These are phyloP conservation scores for Skeletonema costatum DNA, from an alignment of 108 stramenopile genomes.

Conservation along the genomic window DNA sequence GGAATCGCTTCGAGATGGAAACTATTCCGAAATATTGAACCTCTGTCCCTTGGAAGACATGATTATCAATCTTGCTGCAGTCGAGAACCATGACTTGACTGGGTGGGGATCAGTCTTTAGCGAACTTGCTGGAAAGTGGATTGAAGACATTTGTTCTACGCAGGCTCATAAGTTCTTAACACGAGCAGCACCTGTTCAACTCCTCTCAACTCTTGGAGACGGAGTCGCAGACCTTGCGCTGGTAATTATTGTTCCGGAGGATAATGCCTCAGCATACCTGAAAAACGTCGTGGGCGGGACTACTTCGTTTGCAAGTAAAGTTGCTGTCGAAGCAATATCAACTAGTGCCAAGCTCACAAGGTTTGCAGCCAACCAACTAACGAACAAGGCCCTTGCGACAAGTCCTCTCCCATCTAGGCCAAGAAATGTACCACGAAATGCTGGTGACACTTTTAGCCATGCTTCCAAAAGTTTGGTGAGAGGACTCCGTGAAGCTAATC, in stretches of 20 bases:
- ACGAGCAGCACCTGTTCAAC: conserved; percentile 72
- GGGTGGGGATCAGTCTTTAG: conserved; percentile 77
- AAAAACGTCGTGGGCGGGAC: conserved; percentile 57
- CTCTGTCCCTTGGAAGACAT: conserved; percentile 83
- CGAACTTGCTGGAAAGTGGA: conserved; percentile 61
- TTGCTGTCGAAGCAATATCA: conserved; percentile 72
- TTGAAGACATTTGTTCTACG: conserved; percentile 78
- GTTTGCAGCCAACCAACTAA: conserved; percentile 59
- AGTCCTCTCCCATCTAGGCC: conserved; percentile 63
- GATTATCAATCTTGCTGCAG: conserved; percentile 71
- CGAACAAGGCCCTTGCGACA: conserved; percentile 13
- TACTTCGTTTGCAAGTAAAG: conserved; percentile 62
- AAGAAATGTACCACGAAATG: conserved; percentile 42
- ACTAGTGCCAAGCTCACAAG: conserved; percentile 65
- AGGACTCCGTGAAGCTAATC: conserved; percentile 80
- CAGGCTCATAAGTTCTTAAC: conserved; percentile 88
- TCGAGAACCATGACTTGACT: conserved; percentile 52
- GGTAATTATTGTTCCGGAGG: conserved; percentile 69
- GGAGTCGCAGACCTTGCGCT: conserved; percentile 71
- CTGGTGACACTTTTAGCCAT: conserved; percentile 57
- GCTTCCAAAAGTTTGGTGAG: conserved; percentile 66
- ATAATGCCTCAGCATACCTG: conserved; percentile 57
- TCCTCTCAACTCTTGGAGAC: conserved; percentile 65
- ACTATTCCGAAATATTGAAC: conserved; percentile 81
- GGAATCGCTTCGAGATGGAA: conserved; percentile 71